Conservation (phyloP, 331 rosid genomes). For the Quercus tomentella region DNA sequence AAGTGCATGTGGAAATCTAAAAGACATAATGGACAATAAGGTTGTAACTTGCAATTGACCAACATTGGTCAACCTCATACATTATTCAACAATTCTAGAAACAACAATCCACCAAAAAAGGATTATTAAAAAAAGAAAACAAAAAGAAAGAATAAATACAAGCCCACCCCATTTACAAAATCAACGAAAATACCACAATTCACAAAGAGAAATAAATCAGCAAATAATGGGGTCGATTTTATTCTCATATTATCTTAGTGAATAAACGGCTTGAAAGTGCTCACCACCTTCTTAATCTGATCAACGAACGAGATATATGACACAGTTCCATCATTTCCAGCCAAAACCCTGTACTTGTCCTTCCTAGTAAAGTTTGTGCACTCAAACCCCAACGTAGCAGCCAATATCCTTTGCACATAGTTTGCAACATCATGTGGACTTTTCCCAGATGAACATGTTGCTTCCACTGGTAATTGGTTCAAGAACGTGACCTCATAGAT, state of each 20-base stretch:
- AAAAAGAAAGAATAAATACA: not conserved
- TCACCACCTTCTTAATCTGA: constrained; percentile 38
- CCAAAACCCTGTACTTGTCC: constrained; percentile 82
- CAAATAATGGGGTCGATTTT: not conserved
- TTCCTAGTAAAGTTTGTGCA: constrained; percentile 84
- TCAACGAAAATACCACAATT: not conserved
- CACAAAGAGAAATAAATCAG: not conserved
- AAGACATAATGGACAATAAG: no score
- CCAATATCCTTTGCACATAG: constrained; percentile 84
- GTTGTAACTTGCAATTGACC: no score
- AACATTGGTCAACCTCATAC: not conserved
- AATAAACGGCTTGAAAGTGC: constrained; percentile 49
- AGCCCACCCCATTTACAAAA: not conserved
- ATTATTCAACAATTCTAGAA: not conserved
- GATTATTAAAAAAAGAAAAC: not conserved
- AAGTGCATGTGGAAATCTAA: no score
- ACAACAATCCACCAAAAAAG: not conserved
- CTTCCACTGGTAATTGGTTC: constrained; percentile 81
- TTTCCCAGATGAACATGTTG: constrained; percentile 82
- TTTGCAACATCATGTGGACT: constrained; percentile 92
- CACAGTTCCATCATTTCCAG: constrained; percentile 86
- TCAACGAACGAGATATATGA: constrained; percentile 41
- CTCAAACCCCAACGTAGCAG: constrained; percentile 81
- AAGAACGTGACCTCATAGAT: constrained; percentile 89
- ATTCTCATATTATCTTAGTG: not conserved